Conservation (phyloP, 257 asterid species). For the Buddleja alternifolia region DNA sequence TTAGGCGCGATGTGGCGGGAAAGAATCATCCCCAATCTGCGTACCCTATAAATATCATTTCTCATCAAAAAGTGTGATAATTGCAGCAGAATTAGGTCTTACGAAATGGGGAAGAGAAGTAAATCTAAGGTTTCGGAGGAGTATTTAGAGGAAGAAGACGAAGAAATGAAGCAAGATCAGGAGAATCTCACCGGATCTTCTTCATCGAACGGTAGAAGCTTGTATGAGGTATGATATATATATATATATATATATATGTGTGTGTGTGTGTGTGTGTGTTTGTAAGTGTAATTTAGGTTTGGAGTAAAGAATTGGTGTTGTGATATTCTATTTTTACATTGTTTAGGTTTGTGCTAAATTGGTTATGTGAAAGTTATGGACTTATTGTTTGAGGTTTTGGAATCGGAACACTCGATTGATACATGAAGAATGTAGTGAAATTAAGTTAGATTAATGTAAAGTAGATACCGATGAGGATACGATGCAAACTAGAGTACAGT, state of each 20-base stretch:
- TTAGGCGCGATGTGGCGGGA: slow-evolving; percentile 52
- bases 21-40: slow-evolving; percentile 34
- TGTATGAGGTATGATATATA: slow-evolving; percentile 62
- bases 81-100: slow-evolving; percentile 20
- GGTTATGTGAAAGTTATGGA: neutral
- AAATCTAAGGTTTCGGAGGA: slow-evolving; percentile 69
- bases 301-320: neutral
- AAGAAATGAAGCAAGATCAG: slow-evolving; percentile 40
- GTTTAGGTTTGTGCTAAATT: slow-evolving; percentile 24
- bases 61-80: neutral
- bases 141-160: slow-evolving; percentile 46
- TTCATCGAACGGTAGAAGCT: slow-evolving; percentile 57
- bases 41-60: slow-evolving; percentile 10
- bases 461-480: neutral
- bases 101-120: slow-evolving; percentile 62
- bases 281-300: neutral
- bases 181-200: slow-evolving; percentile 40
- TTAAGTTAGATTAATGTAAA: neutral
- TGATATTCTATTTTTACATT: neutral
- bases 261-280: neutral
- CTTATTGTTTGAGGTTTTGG: slow-evolving; percentile 19
- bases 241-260: no score
- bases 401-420: neutral
- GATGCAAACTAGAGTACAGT: slow-evolving; percentile 4
- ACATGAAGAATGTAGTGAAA: neutral